phyloP scores from a whole-genome alignment of 73 alveolate species.

The Uronychia binucleata region DNA sequence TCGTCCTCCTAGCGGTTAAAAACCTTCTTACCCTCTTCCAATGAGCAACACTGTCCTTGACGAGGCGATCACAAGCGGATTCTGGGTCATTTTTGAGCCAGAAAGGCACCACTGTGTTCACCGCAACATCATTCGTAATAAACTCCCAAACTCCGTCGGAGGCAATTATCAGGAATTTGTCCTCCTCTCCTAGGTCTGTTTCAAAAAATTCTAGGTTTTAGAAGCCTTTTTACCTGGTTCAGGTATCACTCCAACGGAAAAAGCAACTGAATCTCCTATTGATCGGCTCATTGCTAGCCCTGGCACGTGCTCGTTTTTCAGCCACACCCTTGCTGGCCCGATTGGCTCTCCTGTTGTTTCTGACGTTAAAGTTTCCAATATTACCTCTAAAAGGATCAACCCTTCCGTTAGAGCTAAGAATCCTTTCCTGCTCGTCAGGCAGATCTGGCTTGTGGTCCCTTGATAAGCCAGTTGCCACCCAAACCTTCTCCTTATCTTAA shows the following conservation, averaged over 20 bases:
- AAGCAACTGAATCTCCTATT: conserved; percentile 60
- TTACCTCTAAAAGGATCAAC: conserved; percentile 74
- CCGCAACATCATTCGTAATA: not conserved
- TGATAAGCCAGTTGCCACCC: conserved; percentile 80
- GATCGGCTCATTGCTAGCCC: conserved; percentile 76
- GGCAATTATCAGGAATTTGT: conserved; percentile 33
- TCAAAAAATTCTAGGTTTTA: conserved; percentile 6
- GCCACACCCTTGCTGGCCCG: conserved; percentile 72
- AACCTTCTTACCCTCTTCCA: conserved; percentile 9
- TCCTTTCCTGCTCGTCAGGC: conserved; percentile 92
- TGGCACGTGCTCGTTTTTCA: conserved; percentile 56
- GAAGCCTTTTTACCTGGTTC: conserved; percentile 26
- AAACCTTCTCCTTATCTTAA: conserved; percentile 30
- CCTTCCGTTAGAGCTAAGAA: conserved; percentile 82
- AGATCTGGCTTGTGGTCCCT: conserved; percentile 97
- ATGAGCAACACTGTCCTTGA: not conserved
- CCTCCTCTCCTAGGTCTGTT: conserved; percentile 22
- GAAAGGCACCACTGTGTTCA: not conserved
- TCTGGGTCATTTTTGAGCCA: conserved; percentile 12
- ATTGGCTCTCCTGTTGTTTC: conserved; percentile 83
- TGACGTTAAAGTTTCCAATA: not conserved
- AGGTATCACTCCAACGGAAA: conserved; percentile 52
- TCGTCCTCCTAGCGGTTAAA: no score
- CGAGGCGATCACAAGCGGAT: conserved; percentile 4
- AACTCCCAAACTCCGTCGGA: conserved; percentile 29